These are phyloP conservation scores for Salmacisia buchloeana DNA, from an alignment of 1,284 basidiomycete genomes.

Conservation along the genomic window DNA sequence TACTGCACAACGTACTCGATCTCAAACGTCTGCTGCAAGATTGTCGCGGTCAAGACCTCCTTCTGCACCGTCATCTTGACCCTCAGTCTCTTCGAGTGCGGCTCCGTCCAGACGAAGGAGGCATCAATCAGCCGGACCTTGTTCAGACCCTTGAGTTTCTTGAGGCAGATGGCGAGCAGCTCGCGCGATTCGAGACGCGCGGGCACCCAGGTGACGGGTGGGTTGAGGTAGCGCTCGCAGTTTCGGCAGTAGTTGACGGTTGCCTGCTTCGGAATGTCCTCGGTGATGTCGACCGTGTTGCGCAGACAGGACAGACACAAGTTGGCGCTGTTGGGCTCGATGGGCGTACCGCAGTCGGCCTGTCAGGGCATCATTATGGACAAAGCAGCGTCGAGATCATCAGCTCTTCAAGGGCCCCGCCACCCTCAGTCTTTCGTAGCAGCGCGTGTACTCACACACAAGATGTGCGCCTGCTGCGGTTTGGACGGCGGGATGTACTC, in stretches of 20 bases:
- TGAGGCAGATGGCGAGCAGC: conserved; percentile 68
- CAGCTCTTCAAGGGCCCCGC: neutral
- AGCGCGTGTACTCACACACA: conserved; percentile 1
- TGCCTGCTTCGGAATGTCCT: conserved; percentile 96
- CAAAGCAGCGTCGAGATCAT: neutral
- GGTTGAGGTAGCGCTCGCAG: conserved; percentile 90
- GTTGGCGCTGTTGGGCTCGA: conserved; percentile 91
- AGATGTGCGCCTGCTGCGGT: neutral
- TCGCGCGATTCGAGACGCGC: conserved; percentile 88
- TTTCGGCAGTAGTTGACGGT: conserved; percentile 90
- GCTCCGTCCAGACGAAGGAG: conserved; percentile 98
- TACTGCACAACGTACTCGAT: conserved; percentile 93
- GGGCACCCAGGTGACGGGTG: conserved; percentile 78
- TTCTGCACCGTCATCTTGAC: conserved; percentile 97
- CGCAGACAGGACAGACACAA: conserved; percentile 85
- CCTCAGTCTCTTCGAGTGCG: conserved; percentile 86
- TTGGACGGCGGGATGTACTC: conserved; percentile 1
- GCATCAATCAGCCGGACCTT: conserved; percentile 95
- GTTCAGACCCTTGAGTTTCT: conserved; percentile 86
- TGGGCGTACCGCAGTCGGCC: conserved; percentile 69
- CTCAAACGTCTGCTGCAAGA: conserved; percentile 95
- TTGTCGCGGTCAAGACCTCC: conserved; percentile 90
- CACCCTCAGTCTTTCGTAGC: neutral
- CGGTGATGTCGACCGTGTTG: conserved; percentile 92
- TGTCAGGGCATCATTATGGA: neutral